Conservation (phyloP, 768 basidiomycete species). For the Phallus indusiatus region DNA sequence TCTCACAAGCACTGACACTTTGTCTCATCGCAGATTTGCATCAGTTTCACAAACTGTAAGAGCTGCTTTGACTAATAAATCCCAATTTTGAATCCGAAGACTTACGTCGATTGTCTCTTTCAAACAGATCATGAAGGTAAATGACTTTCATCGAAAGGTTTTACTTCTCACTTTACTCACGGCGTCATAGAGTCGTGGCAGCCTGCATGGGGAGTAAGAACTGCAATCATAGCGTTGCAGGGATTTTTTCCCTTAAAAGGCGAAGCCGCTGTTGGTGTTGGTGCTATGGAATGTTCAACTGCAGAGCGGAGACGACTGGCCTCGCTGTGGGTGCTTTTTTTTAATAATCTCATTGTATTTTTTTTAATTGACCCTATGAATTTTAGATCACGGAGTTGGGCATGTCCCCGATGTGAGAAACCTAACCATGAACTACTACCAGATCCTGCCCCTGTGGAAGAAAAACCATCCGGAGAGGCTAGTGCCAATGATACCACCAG, state of each 20-base stretch:
- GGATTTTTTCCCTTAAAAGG: conserved; percentile 86
- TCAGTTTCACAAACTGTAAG: conserved; percentile 86
- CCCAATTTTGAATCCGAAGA: not conserved
- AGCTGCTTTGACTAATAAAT: conserved; percentile 12
- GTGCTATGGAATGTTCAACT: conserved; percentile 73
- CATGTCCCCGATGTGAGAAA: conserved; percentile 62
- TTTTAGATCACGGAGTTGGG: conserved; percentile 69
- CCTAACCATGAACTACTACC: conserved; percentile 64
- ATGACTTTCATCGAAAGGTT: conserved; percentile 15
- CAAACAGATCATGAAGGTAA: conserved; percentile 6
- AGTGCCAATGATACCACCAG: conserved; percentile 7
- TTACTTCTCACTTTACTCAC: conserved; percentile 12
- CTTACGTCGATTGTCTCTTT: not conserved
- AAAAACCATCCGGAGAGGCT: not conserved
- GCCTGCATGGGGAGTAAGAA: conserved; percentile 92
- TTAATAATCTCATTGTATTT: not conserved
- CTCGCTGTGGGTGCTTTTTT: conserved; percentile 42
- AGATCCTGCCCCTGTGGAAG: conserved; percentile 35
- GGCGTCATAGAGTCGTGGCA: conserved; percentile 95
- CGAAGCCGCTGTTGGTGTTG: conserved; percentile 78
- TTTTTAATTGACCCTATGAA: conserved; percentile 9
- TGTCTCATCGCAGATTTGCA: conserved; percentile 57
- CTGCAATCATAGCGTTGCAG: conserved; percentile 81
- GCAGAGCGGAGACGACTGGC: conserved; percentile 74
- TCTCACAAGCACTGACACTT: conserved; percentile 2